A percentile compares a stretch with the other conserved stretches of the same genome.
These are phyloP conservation scores for Colletotrichum gloeosporioides DNA, from an alignment of 2,329 filamentous ascomycete genomes.

Conservation along the genomic window DNA sequence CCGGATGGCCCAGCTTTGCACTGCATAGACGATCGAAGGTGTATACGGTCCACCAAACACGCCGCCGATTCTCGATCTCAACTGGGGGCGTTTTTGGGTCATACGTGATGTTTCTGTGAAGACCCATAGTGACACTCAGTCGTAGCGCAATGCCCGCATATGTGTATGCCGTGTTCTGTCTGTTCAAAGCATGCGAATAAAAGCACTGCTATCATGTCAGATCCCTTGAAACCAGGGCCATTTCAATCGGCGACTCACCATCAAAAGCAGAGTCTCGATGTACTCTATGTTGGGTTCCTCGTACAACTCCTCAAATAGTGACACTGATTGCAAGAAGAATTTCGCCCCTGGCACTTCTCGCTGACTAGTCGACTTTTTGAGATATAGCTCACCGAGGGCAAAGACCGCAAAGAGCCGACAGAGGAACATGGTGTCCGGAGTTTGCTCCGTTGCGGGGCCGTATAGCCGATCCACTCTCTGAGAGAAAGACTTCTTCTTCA, in stretches of 20 bases:
- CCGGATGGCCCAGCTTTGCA: slow-evolving; percentile 33
- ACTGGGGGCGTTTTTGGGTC: slow-evolving; percentile 20
- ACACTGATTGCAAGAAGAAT: slow-evolving; percentile 46
- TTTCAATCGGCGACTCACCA: slow-evolving; percentile 32
- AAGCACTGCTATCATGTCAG: slow-evolving; percentile 29
- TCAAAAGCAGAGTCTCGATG: slow-evolving; percentile 44
- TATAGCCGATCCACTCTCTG: slow-evolving; percentile 40
- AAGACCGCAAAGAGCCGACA: slow-evolving; percentile 51
- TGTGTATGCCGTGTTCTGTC: slow-evolving; percentile 35
- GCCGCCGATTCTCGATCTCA: slow-evolving; percentile 51
- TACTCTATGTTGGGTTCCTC: slow-evolving; percentile 48
- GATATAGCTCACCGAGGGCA: slow-evolving; percentile 48
- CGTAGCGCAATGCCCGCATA: slow-evolving; percentile 41
- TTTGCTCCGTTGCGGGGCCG: slow-evolving; percentile 30
- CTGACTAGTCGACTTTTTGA: slow-evolving; percentile 37
- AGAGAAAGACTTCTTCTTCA: slow-evolving; percentile 41
- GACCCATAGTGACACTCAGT: slow-evolving; percentile 43
- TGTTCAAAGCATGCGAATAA: slow-evolving; percentile 38
- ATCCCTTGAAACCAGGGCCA: slow-evolving; percentile 25
- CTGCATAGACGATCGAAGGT: slow-evolving; percentile 36
- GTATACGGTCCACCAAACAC: slow-evolving; percentile 37
- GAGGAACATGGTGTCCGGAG: slow-evolving; percentile 34
- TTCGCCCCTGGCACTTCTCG: slow-evolving; percentile 45
- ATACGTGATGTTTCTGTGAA: slow-evolving; percentile 39
- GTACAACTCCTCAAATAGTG: slow-evolving; percentile 43